Base-by-base conservation (phyloP, 1,284 basidiomycete species). In the Mycena citricolor region DNA sequence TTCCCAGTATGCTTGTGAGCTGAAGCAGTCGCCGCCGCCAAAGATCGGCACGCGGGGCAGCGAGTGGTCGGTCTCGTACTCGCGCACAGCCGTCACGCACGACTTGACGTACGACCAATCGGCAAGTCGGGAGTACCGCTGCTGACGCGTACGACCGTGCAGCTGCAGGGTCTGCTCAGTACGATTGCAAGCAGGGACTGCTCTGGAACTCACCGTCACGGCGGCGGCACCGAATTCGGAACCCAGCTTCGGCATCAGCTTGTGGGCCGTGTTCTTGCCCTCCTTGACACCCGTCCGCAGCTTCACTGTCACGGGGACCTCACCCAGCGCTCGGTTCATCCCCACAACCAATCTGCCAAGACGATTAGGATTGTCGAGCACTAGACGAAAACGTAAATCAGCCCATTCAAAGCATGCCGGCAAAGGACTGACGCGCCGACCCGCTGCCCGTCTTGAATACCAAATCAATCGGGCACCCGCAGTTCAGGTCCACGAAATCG, bases 381-480 rank as follows among this genome's bases (percentile, higher is more conserved):
- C 88, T 83, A 63, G 46, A 33, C 32, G 8, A 28, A 29, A 36
- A 28, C 35, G 21, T n/a, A n/a, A n/a, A n/a, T 19, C 23, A 41
- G 29, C 13, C 22, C 17, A n/a, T 21, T 13, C 29, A 24, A n/a
- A 41, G 22, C 36, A 36, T 36, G 24, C 32, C 19, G 43, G 14
- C 40, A 36, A 29, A 35, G 8, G 40, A 74, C 85, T 41, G 55
- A 90, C 91, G 62, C 10, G 93, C 94, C 50, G 87, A 91, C 0
- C 94, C 94, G 37, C 90, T 93, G 0, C 94, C 94, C 19, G 81
- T 80, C 60, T 90, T 90, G 69, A 94, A 98, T 2, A 99, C 90
- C 34, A 99, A 71, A 65, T 99, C 95, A 55, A 98, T 98, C 3
- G 95, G 95, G 65, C 95, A 98, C 4, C 95, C 95, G 64, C 91